A percentile compares a stretch with the other conserved stretches of the same genome.
Evolutionary conservation across 1,284 basidiomycete genomes (phyloP).

Genomic region (Mycena sp.): DNA sequence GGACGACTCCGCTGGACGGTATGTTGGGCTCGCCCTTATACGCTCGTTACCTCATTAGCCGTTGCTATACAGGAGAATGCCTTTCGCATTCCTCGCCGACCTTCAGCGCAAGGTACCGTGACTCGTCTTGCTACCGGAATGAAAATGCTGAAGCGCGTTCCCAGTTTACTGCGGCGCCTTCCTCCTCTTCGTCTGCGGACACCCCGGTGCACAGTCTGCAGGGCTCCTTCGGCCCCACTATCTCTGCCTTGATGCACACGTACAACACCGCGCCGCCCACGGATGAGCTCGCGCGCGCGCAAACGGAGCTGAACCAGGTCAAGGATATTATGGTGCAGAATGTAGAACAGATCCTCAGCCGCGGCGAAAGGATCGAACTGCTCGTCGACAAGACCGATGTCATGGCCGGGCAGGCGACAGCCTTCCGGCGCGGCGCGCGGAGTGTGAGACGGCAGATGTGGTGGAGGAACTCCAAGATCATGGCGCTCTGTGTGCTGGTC

Average conservation of each 20-base stretch:
- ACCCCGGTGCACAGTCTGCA: conserved; percentile 74
- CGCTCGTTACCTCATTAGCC: conserved; percentile 17
- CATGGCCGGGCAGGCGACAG: conserved; percentile 95
- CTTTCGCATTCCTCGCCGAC: conserved; percentile 92
- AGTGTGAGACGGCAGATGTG: conserved; percentile 93
- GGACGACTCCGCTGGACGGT: conserved; percentile 90
- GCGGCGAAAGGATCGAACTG: conserved; percentile 96
- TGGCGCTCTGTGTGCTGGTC: conserved; percentile 78
- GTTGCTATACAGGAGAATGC: conserved; percentile 73
- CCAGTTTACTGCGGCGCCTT: conserved; percentile 73
- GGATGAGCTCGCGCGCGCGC: conserved; percentile 93
- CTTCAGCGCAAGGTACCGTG: conserved; percentile 77
- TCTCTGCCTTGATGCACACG: conserved; percentile 80
- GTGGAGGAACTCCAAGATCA: conserved; percentile 91
- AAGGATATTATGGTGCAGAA: conserved; percentile 99
- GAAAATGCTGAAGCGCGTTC: neutral
- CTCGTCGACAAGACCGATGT: conserved; percentile 98
- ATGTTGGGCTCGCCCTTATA: conserved; percentile 2
- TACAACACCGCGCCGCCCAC: conserved; percentile 91
- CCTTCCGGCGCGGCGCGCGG: conserved; percentile 91
- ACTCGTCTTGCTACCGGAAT: no score
- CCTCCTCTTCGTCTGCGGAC: conserved; percentile 60
- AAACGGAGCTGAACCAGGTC: conserved; percentile 90
- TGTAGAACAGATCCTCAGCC: conserved; percentile 92
- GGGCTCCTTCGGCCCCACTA: conserved; percentile 71